Evolutionary conservation across 2,329 filamentous ascomycete species (phyloP).

Genomic region (Xylaria sp.): DNA sequence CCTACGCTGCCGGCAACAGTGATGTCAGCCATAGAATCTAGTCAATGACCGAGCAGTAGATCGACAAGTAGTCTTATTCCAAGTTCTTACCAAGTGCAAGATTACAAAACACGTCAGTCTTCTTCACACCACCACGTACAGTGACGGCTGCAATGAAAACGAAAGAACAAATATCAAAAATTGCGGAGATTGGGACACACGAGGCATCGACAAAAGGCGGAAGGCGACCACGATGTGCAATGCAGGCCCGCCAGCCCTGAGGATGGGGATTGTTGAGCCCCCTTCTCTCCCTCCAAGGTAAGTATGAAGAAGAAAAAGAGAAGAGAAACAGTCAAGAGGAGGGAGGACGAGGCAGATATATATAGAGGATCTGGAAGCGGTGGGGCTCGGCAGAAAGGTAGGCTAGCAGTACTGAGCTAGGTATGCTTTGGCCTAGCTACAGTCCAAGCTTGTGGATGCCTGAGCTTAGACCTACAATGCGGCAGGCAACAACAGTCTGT

Average conservation of each 20-base stretch:
- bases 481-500: too few relatives aligned
- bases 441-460: too few relatives aligned
- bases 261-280: constrained; percentile 22
- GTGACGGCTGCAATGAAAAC: constrained; percentile 23
- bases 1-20: too few relatives aligned
- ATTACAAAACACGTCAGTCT: too few relatives aligned
- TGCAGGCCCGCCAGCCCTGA: constrained; percentile 23
- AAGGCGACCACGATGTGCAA: constrained; percentile 28
- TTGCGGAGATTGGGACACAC: constrained; percentile 25
- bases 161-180: constrained; percentile 23
- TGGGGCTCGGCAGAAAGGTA: constrained; percentile 4
- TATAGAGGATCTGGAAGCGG: not conserved
- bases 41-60: too few relatives aligned
- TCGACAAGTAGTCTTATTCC: too few relatives aligned
- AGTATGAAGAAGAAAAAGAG: constrained; percentile 22
- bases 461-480: too few relatives aligned
- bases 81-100: too few relatives aligned
- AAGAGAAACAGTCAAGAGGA: not conserved
- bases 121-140: constrained; percentile 18
- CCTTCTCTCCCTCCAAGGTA: constrained; percentile 26
- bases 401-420: too few relatives aligned
- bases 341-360: not conserved
- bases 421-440: too few relatives aligned
- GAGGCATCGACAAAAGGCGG: constrained; percentile 25
- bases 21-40: too few relatives aligned